Conservation (phyloP, 345 rosid species). For the Bretschneidera sinensis region DNA sequence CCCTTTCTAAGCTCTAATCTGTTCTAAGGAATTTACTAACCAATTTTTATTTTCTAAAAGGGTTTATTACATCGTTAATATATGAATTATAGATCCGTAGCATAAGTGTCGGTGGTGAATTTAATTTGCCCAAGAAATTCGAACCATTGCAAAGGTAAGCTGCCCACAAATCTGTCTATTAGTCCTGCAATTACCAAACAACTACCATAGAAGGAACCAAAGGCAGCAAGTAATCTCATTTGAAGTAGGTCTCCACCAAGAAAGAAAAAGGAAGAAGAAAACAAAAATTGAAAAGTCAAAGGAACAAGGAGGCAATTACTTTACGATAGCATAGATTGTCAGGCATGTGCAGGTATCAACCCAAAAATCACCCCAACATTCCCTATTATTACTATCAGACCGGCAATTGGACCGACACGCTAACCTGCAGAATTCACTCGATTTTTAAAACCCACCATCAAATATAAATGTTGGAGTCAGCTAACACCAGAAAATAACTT, state of each 20-base stretch:
- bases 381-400: constrained; percentile 53
- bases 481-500: background rate
- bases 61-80: no score
- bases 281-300: background rate
- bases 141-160: no score
- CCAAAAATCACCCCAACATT: constrained; percentile 70
- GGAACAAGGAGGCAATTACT: constrained; percentile 28
- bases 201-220: background rate
- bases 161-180: no score
- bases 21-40: no score
- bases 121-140: no score
- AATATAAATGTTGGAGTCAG: background rate
- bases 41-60: no score
- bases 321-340: constrained; percentile 54
- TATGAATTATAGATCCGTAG: no score
- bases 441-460: constrained; percentile 6
- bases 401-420: constrained; percentile 74
- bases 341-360: constrained; percentile 68
- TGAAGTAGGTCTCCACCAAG: background rate
- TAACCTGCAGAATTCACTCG: constrained; percentile 40
- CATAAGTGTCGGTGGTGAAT: no score
- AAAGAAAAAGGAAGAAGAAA: no score
- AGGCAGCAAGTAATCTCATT: background rate
- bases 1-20: no score
- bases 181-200: constrained; percentile 39